Conservation (phyloP, 2,329 filamentous ascomycete genomes). For the Cercospora brassicicola region DNA sequence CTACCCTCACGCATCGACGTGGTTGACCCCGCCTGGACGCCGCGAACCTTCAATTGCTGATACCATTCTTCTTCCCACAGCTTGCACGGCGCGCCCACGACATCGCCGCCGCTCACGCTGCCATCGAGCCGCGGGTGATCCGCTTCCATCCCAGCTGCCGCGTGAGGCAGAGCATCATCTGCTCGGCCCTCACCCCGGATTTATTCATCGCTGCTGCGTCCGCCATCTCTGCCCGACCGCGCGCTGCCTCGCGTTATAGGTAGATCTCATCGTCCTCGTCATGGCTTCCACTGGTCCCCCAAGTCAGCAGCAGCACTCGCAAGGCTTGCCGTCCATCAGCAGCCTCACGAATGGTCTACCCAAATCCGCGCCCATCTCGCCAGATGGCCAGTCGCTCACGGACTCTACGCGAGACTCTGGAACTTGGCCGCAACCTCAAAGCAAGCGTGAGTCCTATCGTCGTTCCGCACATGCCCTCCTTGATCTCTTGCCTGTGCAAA, state of each 20-base stretch:
- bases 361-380: constrained; percentile 34
- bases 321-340: constrained; percentile 41
- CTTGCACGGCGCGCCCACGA: neutral
- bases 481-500: neutral
- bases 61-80: neutral
- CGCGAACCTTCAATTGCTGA: constrained; percentile 7
- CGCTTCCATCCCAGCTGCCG: neutral
- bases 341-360: constrained; percentile 42
- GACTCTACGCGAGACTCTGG: constrained; percentile 42
- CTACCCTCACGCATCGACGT: neutral
- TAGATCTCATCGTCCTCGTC: constrained; percentile 8
- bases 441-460: constrained; percentile 39
- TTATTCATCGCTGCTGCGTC: neutral
- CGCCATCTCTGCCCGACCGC: constrained; percentile 4
- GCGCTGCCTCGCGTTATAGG: constrained; percentile 1
- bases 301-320: constrained; percentile 23
- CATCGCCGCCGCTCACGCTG: neutral
- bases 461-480: constrained; percentile 11
- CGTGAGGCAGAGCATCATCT: constrained; percentile 2
- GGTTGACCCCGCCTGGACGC: constrained; percentile 3
- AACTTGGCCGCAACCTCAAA: constrained; percentile 41
- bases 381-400: constrained; percentile 33
- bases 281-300: constrained; percentile 32
- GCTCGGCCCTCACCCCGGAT: neutral
- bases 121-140: neutral